Conservation (phyloP, 768 basidiomycete species). For the Agrocybe pediades region DNA sequence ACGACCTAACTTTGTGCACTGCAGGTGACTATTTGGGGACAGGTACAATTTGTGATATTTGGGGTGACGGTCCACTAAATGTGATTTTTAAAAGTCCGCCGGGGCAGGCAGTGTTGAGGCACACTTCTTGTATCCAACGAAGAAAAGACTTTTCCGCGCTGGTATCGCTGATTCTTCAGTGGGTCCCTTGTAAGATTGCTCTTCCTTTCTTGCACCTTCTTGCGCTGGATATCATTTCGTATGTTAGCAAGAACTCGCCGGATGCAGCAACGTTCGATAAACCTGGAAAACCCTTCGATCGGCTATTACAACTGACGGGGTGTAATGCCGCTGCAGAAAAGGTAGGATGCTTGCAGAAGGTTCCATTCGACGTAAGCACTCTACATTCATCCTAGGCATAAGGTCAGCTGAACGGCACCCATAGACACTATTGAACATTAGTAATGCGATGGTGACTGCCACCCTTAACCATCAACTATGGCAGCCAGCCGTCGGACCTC, state of each 20-base stretch:
- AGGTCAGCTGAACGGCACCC: background rate
- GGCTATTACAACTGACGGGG: slow-evolving; percentile 46
- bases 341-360: slow-evolving; percentile 44
- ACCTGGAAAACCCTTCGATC: slow-evolving; percentile 51
- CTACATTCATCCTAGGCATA: background rate
- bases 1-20: background rate
- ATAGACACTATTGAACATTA: slow-evolving; percentile 52
- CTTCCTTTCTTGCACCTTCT: background rate
- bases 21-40: slow-evolving; percentile 60
- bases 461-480: slow-evolving; percentile 59
- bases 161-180: slow-evolving; percentile 54
- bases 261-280: slow-evolving; percentile 47
- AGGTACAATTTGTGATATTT: slow-evolving; percentile 29
- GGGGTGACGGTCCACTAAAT: background rate
- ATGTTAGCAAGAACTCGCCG: slow-evolving; percentile 51
- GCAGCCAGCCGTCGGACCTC: slow-evolving; percentile 55
- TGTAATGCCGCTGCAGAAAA: slow-evolving; percentile 40
- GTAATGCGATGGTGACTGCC: slow-evolving; percentile 44
- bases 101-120: slow-evolving; percentile 52
- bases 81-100: slow-evolving; percentile 37
- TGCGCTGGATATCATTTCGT: background rate
- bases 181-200: slow-evolving; percentile 51
- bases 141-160: slow-evolving; percentile 45
- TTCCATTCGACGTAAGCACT: slow-evolving; percentile 42
- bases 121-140: slow-evolving; percentile 44